phyloP scores from a whole-genome alignment of 2,329 filamentous ascomycete genomes.

The Neonectria sp. region DNA sequence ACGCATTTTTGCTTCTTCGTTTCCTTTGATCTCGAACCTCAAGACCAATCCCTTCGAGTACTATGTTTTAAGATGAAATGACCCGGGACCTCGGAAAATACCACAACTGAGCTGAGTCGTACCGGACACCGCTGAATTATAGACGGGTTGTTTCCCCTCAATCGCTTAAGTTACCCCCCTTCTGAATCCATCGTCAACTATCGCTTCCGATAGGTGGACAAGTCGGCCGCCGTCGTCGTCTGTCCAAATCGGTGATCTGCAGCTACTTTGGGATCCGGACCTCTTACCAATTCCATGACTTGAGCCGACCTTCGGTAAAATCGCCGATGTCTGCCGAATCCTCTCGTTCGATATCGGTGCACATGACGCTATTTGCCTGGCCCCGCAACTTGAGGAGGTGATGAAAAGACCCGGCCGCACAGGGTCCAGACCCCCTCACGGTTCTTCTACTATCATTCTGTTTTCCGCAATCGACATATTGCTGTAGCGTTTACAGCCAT shows the following conservation, averaged over 20 bases:
- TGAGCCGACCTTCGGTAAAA: neutral
- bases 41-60: neutral
- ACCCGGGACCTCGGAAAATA: neutral
- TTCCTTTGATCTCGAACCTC: neutral
- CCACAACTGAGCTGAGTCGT: neutral
- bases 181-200: neutral
- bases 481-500: too few relatives aligned
- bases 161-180: neutral
- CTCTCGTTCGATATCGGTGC: neutral
- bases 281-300: too few relatives aligned
- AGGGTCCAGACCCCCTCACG: neutral
- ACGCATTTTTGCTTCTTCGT: neutral
- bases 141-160: slow-evolving; percentile 3
- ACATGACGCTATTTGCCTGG: neutral
- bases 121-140: slow-evolving; percentile 1
- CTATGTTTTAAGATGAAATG: neutral
- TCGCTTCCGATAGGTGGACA: slow-evolving; percentile 7
- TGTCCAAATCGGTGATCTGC: neutral
- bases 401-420: slow-evolving; percentile 5
- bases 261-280: neutral
- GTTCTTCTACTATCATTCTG: neutral
- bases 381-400: neutral
- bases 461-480: neutral
- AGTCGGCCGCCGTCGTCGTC: neutral
- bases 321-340: neutral